Evolutionary conservation across 2,329 filamentous ascomycete genomes (phyloP), one percentile per base, ranked within the genome.

Genomic region (Penicillium sp.): DNA sequence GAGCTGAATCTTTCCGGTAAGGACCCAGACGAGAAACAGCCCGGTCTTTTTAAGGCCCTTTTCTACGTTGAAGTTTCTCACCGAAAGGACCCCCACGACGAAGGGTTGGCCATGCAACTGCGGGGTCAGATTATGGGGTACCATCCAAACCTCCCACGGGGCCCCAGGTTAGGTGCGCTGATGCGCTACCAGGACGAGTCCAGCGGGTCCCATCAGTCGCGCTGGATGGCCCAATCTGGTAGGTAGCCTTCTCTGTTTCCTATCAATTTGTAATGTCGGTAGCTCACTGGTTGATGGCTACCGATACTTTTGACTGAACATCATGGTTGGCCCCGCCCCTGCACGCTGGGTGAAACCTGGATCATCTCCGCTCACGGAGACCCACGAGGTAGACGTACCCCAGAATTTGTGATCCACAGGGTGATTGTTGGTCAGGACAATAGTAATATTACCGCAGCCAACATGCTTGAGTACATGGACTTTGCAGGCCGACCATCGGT

Each of bases 401-500:
- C 43, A 46, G 46, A 38, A 34, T 47, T 32, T 26, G 27, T 36
- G 32, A 5, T 27, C 18, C 18, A 3, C 18, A 18, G 18, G 18
- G 18, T 18, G 18, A 18, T 18, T 18, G 3, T 18, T 18, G 18
- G 18, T 3, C 18, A 18, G 18, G 18, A 18, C 18, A 18, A 18
- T 18, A 18, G 18, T 18, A 18, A 18, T 18, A 18, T 18, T 18
- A 18, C 18, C 18, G 18, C 18, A 18, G 18, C 18, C 18, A 18
- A 18, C 18, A 18, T 18, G 18, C 18, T 18, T 18, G 18, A 18
- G 18, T 18, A 18, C 18, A 18, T 18, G 18, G 18, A 18, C 18
- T 18, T 18, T 18, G 36, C 46, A 29, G 28, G 32, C 45, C 51
- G 47, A 52, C n/a, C 12, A 46, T 56, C 48, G 48, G 47, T 41